These are phyloP conservation scores for Carex arenaria DNA, from an alignment of 202 grass and related monocot species.

Conservation along the genomic window DNA sequence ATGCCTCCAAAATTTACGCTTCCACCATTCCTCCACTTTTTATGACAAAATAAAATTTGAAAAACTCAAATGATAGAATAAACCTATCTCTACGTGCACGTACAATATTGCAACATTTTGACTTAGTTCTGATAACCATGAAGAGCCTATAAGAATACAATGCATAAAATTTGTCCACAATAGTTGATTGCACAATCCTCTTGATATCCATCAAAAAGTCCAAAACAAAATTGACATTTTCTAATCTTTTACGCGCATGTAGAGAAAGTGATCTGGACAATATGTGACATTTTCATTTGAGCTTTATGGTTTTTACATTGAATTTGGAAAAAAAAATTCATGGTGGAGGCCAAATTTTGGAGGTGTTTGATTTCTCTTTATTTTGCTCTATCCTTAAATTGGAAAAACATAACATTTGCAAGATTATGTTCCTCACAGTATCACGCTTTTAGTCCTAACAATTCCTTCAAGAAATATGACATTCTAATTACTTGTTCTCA, in stretches of 20 bases:
- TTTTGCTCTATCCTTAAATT: not conserved
- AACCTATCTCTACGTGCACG: not conserved
- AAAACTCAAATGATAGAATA: not conserved
- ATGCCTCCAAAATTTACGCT: too few relatives aligned
- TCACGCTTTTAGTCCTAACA: not conserved
- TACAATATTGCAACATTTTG: not conserved
- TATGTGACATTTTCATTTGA: too few relatives aligned
- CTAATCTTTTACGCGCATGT: not conserved
- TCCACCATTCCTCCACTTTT: too few relatives aligned
- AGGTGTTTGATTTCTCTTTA: not conserved
- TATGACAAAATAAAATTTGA: too few relatives aligned
- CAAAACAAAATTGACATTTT: not conserved
- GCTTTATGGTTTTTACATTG: not conserved
- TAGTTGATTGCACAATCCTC: too few relatives aligned
- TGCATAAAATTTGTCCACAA: too few relatives aligned
- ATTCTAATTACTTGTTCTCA: not conserved
- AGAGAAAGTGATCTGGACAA: too few relatives aligned
- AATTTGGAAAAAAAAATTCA: not conserved
- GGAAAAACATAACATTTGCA: not conserved
- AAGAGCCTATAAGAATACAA: too few relatives aligned
- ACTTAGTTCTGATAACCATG: not conserved
- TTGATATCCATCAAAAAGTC: not conserved
- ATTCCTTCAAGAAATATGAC: not conserved
- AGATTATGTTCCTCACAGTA: not conserved
- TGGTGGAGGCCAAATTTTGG: not conserved